Evolutionary conservation across 768 basidiomycete species (phyloP).

Genomic region (Termitomyces sp.): DNA sequence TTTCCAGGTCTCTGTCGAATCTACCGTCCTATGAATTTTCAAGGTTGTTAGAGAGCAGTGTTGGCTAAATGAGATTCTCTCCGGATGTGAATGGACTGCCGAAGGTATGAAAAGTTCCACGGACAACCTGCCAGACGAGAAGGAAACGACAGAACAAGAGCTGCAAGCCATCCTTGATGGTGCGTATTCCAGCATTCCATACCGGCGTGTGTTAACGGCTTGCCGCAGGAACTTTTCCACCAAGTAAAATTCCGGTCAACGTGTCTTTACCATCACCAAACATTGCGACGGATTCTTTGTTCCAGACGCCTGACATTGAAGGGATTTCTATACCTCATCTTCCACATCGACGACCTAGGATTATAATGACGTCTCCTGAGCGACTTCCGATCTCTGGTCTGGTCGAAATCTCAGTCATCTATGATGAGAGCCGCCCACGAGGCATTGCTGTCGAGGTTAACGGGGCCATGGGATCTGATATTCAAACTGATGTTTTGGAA

Average conservation of each 20-base stretch:
- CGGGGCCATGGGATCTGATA: slow-evolving; percentile 52
- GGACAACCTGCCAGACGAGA: slow-evolving; percentile 24
- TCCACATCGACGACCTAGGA: slow-evolving; percentile 39
- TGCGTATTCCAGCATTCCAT: slow-evolving; percentile 18
- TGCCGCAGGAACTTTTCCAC: slow-evolving; percentile 42
- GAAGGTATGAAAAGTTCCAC: slow-evolving; percentile 35
- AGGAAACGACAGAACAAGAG: slow-evolving; percentile 44
- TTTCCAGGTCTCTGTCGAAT: neutral
- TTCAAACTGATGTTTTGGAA: slow-evolving; percentile 53
- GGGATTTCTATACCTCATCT: slow-evolving; percentile 29
- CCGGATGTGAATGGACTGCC: slow-evolving; percentile 54
- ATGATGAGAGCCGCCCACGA: slow-evolving; percentile 49
- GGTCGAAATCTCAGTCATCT: slow-evolving; percentile 58
- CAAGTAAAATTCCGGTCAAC: slow-evolving; percentile 69
- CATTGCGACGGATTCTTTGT: slow-evolving; percentile 31
- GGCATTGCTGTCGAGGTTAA: slow-evolving; percentile 54
- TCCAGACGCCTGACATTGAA: slow-evolving; percentile 35
- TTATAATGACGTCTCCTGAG: slow-evolving; percentile 65
- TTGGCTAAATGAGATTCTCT: slow-evolving; percentile 75
- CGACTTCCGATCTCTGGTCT: slow-evolving; percentile 58
- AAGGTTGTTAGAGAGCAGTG: slow-evolving; percentile 79
- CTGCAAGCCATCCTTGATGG: slow-evolving; percentile 64
- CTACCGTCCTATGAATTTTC: neutral
- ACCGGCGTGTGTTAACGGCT: slow-evolving; percentile 5
- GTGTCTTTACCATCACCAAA: slow-evolving; percentile 49